Base-by-base conservation (phyloP, 1,284 basidiomycete genomes). In the Ustilago hordei region DNA sequence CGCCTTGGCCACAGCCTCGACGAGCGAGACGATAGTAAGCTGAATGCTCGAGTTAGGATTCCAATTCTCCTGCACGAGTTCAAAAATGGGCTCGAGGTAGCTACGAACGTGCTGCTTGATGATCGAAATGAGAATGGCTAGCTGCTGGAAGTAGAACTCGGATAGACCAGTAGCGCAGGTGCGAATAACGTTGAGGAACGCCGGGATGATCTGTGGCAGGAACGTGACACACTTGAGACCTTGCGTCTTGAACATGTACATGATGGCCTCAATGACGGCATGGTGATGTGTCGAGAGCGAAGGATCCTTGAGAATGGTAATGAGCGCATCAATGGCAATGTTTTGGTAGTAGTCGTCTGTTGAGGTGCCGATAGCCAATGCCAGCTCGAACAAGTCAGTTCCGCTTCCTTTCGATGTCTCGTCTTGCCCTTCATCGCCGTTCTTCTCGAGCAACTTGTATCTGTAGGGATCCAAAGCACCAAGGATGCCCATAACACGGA, bases 201-300 rank as follows among this genome's bases (percentile, higher is more conserved):
- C 97, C 1, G 97, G 97, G 43, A 99, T 93, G 81, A 99, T 98
- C 93, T 98, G 83, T 52, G 96, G 94, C 39, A 99, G 88, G 88
- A 98, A 99, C 5, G 93, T 91, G 35, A 98, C 95, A 86, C 95
- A 98, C 89, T 95, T 95, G 82, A 99, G 88, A 8, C 97, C 94
- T 86, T 99, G 95, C 0, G 95, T 98, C 87, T 96, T 95, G 90
- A 99, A 99, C 75, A 99, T 98, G 69, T 95, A 94, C 94, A 99
- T 99, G 82, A 99, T 93, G 2, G 96, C 95, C 86, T 99, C 95
- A 77, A 99, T 96, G 68, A 96, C 96, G 53, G 88, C 87, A 38
- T 94, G 86, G 81, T 98, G 95, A 81, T 95, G 84, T 52, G 79
- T 78, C 12, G 81, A 76, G 13, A 86, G 72, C 52, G 83, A 71